Evolutionary conservation across 441 rosid genomes (phyloP).

Genomic region (Biscutella auriculata): DNA sequence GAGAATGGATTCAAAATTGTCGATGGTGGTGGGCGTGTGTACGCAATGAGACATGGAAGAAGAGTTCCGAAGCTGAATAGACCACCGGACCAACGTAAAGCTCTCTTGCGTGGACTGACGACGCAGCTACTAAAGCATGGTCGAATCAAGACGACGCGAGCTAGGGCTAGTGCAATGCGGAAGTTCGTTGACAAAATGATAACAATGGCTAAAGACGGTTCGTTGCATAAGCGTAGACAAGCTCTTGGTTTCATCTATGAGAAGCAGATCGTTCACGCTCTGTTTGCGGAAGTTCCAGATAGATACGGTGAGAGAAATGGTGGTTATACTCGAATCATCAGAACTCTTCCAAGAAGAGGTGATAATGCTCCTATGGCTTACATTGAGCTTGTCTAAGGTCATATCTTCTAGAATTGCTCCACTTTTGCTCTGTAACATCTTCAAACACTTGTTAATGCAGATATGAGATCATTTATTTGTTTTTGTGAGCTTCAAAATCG

Average conservation of each 20-base stretch:
- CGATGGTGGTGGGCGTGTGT: conserved; percentile 49
- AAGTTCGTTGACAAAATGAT: conserved; percentile 88
- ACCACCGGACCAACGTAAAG: conserved; percentile 78
- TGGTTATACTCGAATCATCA: conserved; percentile 81
- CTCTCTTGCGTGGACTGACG: conserved; percentile 76
- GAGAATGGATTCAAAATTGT: conserved; percentile 34
- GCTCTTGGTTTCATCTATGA: conserved; percentile 84
- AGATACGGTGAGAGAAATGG: conserved; percentile 85
- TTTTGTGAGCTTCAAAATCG: background rate
- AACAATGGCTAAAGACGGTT: conserved; percentile 86
- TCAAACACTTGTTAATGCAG: conserved; percentile 5
- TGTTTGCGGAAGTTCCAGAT: conserved; percentile 73
- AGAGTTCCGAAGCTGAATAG: conserved; percentile 75
- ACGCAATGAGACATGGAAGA: conserved; percentile 75
- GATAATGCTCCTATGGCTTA: conserved; percentile 98
- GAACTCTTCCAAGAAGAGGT: conserved; percentile 85
- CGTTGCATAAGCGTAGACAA: conserved; percentile 83
- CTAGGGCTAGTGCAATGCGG: conserved; percentile 81
- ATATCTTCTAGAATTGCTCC: background rate
- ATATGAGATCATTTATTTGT: conserved; percentile 6
- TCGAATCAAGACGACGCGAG: conserved; percentile 74
- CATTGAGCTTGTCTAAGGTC: conserved; percentile 75
- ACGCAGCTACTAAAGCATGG: conserved; percentile 88
- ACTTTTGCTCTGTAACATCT: background rate
- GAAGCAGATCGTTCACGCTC: conserved; percentile 83